phyloP scores from a whole-genome alignment of 805 yeast species.

The Sugiyamaella mastotermitis region DNA sequence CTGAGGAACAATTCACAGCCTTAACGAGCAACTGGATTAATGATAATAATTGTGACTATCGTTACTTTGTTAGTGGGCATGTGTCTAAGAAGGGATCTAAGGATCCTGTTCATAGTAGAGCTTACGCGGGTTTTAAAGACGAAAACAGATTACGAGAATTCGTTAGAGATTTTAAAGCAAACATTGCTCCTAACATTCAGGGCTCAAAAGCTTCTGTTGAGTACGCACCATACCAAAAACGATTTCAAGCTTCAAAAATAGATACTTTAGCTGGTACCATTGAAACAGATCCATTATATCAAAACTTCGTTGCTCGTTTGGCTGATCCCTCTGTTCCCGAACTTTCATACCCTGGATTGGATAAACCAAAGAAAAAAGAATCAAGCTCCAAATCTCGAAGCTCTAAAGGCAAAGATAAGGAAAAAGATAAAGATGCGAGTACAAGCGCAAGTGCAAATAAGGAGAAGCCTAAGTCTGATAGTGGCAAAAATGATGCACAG shows the following conservation, averaged over 20 bases:
- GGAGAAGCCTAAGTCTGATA: no score
- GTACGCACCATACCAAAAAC: conserved; percentile 23
- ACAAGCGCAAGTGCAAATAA: no score
- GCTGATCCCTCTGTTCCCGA: conserved; percentile 1
- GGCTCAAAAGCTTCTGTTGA: conserved; percentile 16
- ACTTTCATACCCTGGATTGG: no score
- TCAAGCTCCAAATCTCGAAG: no score
- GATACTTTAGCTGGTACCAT: conserved; percentile 29
- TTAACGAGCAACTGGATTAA: conserved; percentile 23
- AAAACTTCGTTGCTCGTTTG: conserved; percentile 23
- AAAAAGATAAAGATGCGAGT: no score
- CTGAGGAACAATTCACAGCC: conserved; percentile 30
- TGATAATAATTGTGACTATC: conserved; percentile 18
- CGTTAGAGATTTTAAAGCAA: conserved; percentile 25
- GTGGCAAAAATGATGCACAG: no score
- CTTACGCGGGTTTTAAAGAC: conserved; percentile 36
- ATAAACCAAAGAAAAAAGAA: no score
- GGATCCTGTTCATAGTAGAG: conserved; percentile 38
- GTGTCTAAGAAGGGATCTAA: conserved; percentile 26
- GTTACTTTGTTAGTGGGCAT: conserved; percentile 26
- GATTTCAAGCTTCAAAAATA: conserved; percentile 7
- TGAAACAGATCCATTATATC: conserved; percentile 27
- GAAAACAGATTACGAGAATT: conserved; percentile 30
- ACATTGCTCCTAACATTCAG: conserved; percentile 14
- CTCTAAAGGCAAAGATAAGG: no score